A percentile compares a stretch with the other conserved stretches of the same genome.
Conservation (phyloP, 2,329 filamentous ascomycete species). For the Neofusicoccum laricinum region DNA sequence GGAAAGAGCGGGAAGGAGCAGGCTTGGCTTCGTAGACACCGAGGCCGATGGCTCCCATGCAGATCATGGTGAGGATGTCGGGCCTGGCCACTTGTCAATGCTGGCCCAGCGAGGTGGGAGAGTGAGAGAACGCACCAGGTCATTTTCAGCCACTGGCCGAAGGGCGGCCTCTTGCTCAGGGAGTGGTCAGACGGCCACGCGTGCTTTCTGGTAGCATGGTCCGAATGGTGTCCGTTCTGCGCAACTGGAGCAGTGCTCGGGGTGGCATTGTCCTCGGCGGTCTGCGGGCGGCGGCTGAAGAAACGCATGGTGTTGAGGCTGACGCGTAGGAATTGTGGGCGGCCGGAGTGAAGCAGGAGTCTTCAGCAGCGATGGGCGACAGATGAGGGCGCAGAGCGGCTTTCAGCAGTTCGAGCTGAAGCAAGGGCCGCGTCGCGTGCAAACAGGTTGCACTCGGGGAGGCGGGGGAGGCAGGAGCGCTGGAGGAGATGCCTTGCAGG, state of each 20-base stretch:
- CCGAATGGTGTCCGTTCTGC: conserved; percentile 20
- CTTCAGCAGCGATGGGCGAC: not conserved
- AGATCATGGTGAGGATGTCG: conserved; percentile 65
- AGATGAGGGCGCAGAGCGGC: not conserved
- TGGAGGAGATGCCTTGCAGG: not conserved
- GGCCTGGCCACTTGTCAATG: conserved; percentile 30
- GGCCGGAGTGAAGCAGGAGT: not conserved
- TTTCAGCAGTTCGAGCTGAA: not conserved
- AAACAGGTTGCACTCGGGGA: not conserved
- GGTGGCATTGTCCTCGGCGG: conserved; percentile 32
- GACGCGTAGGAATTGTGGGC: not conserved
- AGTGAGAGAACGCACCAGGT: conserved; percentile 45
- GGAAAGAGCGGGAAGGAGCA: conserved; percentile 66
- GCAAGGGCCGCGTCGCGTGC: not conserved
- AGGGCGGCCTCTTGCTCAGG: conserved; percentile 47
- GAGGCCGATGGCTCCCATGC: conserved; percentile 64
- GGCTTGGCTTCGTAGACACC: conserved; percentile 67
- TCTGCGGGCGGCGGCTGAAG: conserved; percentile 35
- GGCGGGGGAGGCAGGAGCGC: not conserved
- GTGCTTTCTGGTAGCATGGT: not conserved
- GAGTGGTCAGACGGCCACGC: not conserved
- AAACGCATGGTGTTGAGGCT: conserved; percentile 29
- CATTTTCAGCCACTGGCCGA: conserved; percentile 68
- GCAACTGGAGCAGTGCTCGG: conserved; percentile 28
- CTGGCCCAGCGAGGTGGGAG: not conserved